Percentiles rank a stretch among this genome's conserved stretches.
Evolutionary conservation across 2,329 filamentous ascomycete species (phyloP).

Genomic region (Cladobotryum mycophilum): DNA sequence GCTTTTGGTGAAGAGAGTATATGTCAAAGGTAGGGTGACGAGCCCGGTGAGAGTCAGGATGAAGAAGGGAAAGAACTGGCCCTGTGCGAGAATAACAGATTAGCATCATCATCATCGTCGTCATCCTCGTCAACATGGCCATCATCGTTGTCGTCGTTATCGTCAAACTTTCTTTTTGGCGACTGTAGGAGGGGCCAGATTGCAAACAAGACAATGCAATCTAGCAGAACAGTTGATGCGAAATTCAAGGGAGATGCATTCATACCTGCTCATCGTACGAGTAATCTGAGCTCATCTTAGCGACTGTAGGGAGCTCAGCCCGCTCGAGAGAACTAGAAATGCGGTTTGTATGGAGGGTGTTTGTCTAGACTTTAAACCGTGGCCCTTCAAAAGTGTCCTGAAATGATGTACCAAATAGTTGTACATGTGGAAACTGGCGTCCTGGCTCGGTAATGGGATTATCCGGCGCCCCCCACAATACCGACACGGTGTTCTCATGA

Average conservation of each 20-base stretch:
- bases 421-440: slow-evolving; percentile 1
- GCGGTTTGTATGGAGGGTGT: slow-evolving; percentile 9
- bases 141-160: background rate
- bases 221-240: background rate
- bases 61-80: slow-evolving; percentile 99
- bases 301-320: slow-evolving; percentile 31
- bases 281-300: slow-evolving; percentile 86
- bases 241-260: slow-evolving; percentile 15
- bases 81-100: slow-evolving; percentile 39
- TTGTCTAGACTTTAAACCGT: background rate
- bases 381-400: slow-evolving; percentile 11
- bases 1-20: slow-evolving; percentile 74
- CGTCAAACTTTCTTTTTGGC: background rate
- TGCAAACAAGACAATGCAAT: background rate
- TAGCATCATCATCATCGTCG: slow-evolving; percentile 2
- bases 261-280: slow-evolving; percentile 88
- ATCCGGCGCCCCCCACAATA: slow-evolving; percentile 22
- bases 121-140: background rate
- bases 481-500: slow-evolving; percentile 31
- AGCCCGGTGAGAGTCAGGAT: slow-evolving; percentile 84
- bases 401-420: slow-evolving; percentile 1
- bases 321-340: slow-evolving; percentile 17
- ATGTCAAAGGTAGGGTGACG: slow-evolving; percentile 84
- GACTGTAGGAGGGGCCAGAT: background rate
- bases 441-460: slow-evolving; percentile 25